These are phyloP conservation scores for Pestalotiopsis fici DNA, from an alignment of 2,329 filamentous ascomycete genomes.

Conservation along the genomic window DNA sequence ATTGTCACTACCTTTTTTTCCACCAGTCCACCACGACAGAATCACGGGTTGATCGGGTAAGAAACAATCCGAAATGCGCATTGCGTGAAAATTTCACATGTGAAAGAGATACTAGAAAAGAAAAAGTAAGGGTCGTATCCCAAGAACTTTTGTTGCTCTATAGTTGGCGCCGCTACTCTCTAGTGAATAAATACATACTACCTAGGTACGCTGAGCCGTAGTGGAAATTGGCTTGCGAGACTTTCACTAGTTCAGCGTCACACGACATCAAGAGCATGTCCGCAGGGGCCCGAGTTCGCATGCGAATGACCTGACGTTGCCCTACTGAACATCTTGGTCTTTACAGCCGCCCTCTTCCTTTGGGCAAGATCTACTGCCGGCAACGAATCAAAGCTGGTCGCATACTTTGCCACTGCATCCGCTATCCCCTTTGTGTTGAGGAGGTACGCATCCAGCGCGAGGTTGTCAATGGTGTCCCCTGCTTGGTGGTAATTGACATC, in stretches of 20 bases:
- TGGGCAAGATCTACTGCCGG: conserved; percentile 6
- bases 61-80: too few species aligned
- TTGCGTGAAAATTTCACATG: too few species aligned
- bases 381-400: conserved; percentile 5
- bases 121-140: too few species aligned
- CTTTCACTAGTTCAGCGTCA: neutral
- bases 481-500: conserved; percentile 33
- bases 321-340: conserved; percentile 2
- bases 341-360: conserved; percentile 8
- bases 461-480: conserved; percentile 32
- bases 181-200: too few species aligned
- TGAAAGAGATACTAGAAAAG: too few species aligned
- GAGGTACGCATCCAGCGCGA: conserved; percentile 29
- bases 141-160: too few species aligned
- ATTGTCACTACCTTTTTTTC: too few species aligned
- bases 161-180: too few species aligned
- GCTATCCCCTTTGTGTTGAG: conserved; percentile 26
- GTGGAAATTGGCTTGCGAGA: neutral
- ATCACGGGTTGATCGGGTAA: too few species aligned
- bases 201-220: too few species aligned
- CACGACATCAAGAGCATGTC: neutral
- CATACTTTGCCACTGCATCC: conserved; percentile 14
- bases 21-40: too few species aligned
- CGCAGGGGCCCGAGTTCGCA: conserved; percentile 6
- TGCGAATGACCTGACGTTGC: neutral